Percentiles rank a stretch among this genome's conserved stretches.
phyloP scores from a whole-genome alignment of 371 early-diverging fungal species.

The Apophysomyces variabilis region DNA sequence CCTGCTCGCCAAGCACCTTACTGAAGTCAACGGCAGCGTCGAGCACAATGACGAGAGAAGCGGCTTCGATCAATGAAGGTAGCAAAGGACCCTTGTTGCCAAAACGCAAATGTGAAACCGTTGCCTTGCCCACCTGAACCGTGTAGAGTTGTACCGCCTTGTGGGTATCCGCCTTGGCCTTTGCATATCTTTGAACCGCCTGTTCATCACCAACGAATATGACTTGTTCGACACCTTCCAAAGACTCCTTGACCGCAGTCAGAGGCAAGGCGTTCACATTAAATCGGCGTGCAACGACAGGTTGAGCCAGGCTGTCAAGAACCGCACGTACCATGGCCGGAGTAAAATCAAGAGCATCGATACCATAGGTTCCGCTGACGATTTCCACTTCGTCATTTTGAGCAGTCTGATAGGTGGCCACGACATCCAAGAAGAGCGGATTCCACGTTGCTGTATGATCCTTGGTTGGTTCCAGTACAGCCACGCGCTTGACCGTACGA shows the following conservation, averaged over 20 bases:
- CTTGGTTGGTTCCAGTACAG: slow-evolving; percentile 73
- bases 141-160: slow-evolving; percentile 37
- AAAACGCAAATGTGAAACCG: slow-evolving; percentile 37
- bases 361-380: slow-evolving; percentile 61
- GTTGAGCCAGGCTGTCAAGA: slow-evolving; percentile 33
- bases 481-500: slow-evolving; percentile 56
- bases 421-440: slow-evolving; percentile 80
- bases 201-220: slow-evolving; percentile 32
- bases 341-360: slow-evolving; percentile 43
- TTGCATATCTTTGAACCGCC: slow-evolving; percentile 27
- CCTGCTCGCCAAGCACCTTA: slow-evolving; percentile 6
- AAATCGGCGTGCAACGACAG: slow-evolving; percentile 40
- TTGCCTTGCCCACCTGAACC: slow-evolving; percentile 10
- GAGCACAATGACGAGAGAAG: slow-evolving; percentile 12
- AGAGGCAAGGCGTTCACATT: slow-evolving; percentile 28
- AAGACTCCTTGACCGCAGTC: slow-evolving; percentile 11
- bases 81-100: slow-evolving; percentile 20
- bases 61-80: slow-evolving; percentile 30
- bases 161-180: slow-evolving; percentile 15
- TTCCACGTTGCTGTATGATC: slow-evolving; percentile 72
- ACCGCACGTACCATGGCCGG: slow-evolving; percentile 54
- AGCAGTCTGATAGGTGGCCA: slow-evolving; percentile 65
- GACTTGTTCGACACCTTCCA: slow-evolving; percentile 20
- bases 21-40: slow-evolving; percentile 22
- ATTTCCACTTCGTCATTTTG: slow-evolving; percentile 51